Conservation (phyloP, 768 basidiomycete genomes). For the Tubosaeta brunneosetosa region DNA sequence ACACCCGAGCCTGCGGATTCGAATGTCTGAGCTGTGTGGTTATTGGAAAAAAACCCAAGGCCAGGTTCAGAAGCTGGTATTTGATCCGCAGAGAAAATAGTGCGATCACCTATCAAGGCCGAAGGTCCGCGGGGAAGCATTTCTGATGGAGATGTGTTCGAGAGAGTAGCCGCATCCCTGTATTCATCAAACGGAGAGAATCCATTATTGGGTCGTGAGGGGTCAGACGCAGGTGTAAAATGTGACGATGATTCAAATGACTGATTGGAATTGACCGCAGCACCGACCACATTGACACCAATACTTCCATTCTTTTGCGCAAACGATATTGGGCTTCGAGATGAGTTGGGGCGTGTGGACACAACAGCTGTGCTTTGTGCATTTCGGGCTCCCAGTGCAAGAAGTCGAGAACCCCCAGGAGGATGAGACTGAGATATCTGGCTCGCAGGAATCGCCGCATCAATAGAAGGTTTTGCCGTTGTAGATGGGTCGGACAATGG, state of each 20-base stretch:
- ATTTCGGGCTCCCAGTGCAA: conserved; percentile 34
- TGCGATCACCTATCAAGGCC: conserved; percentile 18
- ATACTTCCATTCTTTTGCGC: conserved; percentile 21
- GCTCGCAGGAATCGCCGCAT: conserved; percentile 40
- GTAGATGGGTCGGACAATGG: conserved; percentile 18
- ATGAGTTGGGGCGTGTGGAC: conserved; percentile 16
- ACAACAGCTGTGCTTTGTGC: conserved; percentile 15
- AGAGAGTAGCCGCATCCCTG: conserved; percentile 8
- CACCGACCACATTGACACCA: conserved; percentile 8
- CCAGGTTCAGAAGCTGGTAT: conserved; percentile 11
- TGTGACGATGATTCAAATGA: conserved; percentile 17
- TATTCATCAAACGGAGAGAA: conserved; percentile 59
- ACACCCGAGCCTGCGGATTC: conserved; percentile 39
- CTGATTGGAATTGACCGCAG: conserved; percentile 7
- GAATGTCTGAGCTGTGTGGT: conserved; percentile 14
- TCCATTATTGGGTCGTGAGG: conserved; percentile 22
- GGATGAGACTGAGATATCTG: conserved; percentile 35
- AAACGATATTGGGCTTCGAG: conserved; percentile 22
- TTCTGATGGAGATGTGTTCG: conserved; percentile 17
- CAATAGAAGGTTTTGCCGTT: conserved; percentile 24
- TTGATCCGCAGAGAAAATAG: conserved; percentile 22
- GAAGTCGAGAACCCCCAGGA: conserved; percentile 40
- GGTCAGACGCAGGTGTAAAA: conserved; percentile 7
- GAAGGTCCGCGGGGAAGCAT: conserved; percentile 16
- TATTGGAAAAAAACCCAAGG: conserved; percentile 16